These are phyloP conservation scores for Solanum boliviense DNA, from an alignment of 257 asterid genomes.

Conservation along the genomic window DNA sequence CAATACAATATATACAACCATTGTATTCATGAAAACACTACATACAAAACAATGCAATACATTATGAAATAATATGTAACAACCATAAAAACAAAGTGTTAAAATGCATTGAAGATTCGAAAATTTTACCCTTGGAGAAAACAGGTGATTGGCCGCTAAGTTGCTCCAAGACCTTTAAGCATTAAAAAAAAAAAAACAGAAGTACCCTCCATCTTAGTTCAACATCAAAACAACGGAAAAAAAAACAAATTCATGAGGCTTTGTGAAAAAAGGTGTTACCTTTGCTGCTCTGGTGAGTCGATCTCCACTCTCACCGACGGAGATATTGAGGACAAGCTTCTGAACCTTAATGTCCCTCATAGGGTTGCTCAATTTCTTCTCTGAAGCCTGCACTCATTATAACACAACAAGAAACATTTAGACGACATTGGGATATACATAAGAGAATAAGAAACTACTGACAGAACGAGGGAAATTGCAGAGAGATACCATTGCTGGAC, in stretches of 20 bases:
- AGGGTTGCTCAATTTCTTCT: conserved; percentile 43
- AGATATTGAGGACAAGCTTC: conserved; percentile 51
- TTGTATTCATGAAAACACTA: too few relatives aligned
- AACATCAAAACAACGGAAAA: neutral
- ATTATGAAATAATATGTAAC: too few relatives aligned
- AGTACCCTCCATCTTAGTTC: neutral
- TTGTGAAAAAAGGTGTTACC: neutral
- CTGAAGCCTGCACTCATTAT: conserved; percentile 29
- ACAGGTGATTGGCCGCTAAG: conserved; percentile 52
- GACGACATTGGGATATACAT: neutral
- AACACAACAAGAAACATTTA: neutral
- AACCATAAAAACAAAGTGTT: too few relatives aligned
- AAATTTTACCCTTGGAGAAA: conserved; percentile 40
- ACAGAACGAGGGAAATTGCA: neutral
- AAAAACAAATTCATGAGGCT: neutral
- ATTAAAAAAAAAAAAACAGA: neutral
- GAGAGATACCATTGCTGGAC: neutral
- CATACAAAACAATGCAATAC: too few relatives aligned
- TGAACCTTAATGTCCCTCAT: conserved; percentile 61
- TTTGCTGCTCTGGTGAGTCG: conserved; percentile 54
- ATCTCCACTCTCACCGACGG: conserved; percentile 65
- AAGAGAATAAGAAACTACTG: neutral
- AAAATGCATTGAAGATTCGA: neutral
- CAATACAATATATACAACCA: too few relatives aligned
- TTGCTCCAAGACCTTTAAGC: conserved; percentile 39